Base-by-base conservation (phyloP, 495 filamentous ascomycete genomes). In the Cryomyces minteri region DNA sequence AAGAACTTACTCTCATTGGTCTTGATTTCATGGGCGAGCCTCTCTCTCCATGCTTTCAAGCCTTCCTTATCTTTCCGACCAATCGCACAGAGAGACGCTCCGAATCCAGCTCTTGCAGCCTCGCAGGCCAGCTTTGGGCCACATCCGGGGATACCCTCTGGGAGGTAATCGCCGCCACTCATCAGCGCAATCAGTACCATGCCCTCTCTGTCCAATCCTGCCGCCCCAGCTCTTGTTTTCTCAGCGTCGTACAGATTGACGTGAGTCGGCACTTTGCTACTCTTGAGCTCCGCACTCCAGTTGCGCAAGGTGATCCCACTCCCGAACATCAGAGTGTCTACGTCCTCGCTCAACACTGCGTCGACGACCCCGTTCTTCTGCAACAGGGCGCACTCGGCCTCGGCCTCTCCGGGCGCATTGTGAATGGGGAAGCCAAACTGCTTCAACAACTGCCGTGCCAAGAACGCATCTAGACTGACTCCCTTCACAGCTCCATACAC, bases 301-400 rank as follows among this genome's bases (percentile, higher is more conserved):
- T 86, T 88, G 48, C 85, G 73, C 31, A 95, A 62, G 0, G 77
- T 90, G 40, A 72, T 58, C 0, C 70, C 74, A 40, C 83, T 87
- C 2, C 92, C 92, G 58, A 96, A 99, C 92, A 99, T 96, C 53
- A 99, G 70, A 3, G 92, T 87, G 60, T 99, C 92, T 34, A 95
- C 86, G 67, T 99, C 92, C 59, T 99, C 88, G 56, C 84, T 95
- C 54, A 99, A 71, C 9, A 96, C 92, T 0, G 83, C 90, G 62
- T 99, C 92, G 4, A 96, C 92, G 39, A 94, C 67, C 0, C 87
- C 86, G 31, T 77, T 72, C 46, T 72, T 70, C 58, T 99, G 88
- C 14, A 99, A 59, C 2, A 87, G 60, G 0, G 92, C 90, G 48
- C 92, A 96, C 63, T 99, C 92, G 0, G 92, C 92, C 55, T 99